Percentiles rank a stretch among this genome's conserved stretches.
These are phyloP conservation scores for Penicillium sp. DNA, from an alignment of 2,329 filamentous ascomycete species.

Conservation along the genomic window DNA sequence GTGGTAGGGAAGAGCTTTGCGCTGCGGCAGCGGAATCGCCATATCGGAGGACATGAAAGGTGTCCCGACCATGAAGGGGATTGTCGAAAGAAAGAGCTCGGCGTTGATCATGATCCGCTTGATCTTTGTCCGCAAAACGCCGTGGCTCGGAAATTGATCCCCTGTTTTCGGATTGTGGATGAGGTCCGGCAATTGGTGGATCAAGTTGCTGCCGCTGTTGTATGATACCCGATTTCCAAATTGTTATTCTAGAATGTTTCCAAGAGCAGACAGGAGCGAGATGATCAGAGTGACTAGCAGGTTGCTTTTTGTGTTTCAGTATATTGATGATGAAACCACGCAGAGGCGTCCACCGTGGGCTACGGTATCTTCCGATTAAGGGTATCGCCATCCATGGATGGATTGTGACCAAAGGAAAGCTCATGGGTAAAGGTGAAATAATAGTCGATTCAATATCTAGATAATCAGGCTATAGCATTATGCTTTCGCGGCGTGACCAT, in stretches of 20 bases:
- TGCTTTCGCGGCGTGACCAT: constrained; percentile 1
- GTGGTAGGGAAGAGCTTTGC: constrained; percentile 25
- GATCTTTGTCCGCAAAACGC: constrained; percentile 31
- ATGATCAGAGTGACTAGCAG: too few relatives aligned
- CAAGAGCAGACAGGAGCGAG: background rate
- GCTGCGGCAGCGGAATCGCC: constrained; percentile 28
- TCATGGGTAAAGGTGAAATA: too few relatives aligned
- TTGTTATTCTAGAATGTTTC: background rate
- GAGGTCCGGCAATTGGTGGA: constrained; percentile 29
- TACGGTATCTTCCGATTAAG: too few relatives aligned
- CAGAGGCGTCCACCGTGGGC: too few relatives aligned
- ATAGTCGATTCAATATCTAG: background rate
- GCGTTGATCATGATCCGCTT: constrained; percentile 24
- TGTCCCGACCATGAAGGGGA: constrained; percentile 27
- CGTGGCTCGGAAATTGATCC: constrained; percentile 24
- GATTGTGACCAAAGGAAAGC: too few relatives aligned
- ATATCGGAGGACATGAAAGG: constrained; percentile 29
- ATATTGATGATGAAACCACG: too few relatives aligned
- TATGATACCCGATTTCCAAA: constrained; percentile 27
- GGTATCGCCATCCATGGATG: too few relatives aligned
- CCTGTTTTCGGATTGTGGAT: constrained; percentile 33
- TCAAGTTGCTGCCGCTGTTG: constrained; percentile 24
- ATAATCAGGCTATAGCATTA: background rate
- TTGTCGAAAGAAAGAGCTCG: constrained; percentile 26
- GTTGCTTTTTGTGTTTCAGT: too few relatives aligned